A percentile compares a stretch with the other conserved stretches of the same genome.
These are phyloP conservation scores for Luzula sylvatica DNA, from an alignment of 176 grass and related monocot genomes.

Conservation along the genomic window DNA sequence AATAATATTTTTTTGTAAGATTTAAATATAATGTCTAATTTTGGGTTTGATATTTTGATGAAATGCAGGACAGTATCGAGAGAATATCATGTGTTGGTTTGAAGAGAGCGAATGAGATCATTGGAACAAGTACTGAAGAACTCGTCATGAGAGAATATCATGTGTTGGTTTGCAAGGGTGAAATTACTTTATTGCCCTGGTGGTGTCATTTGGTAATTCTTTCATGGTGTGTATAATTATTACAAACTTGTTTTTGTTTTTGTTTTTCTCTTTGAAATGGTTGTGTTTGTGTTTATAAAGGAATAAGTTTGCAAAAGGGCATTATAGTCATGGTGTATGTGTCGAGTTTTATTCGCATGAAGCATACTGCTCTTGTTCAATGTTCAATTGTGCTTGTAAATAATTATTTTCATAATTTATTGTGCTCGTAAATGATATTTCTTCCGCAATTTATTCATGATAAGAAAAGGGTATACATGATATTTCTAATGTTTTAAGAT, in stretches of 20 bases:
- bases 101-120: constrained; percentile 81
- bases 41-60: neutral
- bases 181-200: neutral
- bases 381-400: too few species aligned
- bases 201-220: constrained; percentile 17
- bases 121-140: constrained; percentile 85
- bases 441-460: too few species aligned
- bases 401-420: too few species aligned
- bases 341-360: too few species aligned
- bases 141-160: constrained; percentile 39
- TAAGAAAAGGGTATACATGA: too few species aligned
- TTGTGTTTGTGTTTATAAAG: too few species aligned
- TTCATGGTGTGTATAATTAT: constrained; percentile 14
- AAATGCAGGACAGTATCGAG: constrained; percentile 51
- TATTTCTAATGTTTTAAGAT: neutral
- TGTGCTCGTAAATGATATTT: too few species aligned
- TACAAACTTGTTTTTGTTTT: neutral
- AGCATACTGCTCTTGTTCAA: too few species aligned
- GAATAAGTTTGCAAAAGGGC: too few species aligned
- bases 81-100: constrained; percentile 53
- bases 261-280: constrained; percentile 57
- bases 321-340: too few species aligned
- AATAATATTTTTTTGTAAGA: neutral
- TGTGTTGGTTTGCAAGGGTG: constrained; percentile 11
- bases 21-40: neutral